A percentile compares a stretch with the other conserved stretches of the same genome.
Conservation (phyloP, 352 stramenopile genomes). For the Phytophthora lateralis region DNA sequence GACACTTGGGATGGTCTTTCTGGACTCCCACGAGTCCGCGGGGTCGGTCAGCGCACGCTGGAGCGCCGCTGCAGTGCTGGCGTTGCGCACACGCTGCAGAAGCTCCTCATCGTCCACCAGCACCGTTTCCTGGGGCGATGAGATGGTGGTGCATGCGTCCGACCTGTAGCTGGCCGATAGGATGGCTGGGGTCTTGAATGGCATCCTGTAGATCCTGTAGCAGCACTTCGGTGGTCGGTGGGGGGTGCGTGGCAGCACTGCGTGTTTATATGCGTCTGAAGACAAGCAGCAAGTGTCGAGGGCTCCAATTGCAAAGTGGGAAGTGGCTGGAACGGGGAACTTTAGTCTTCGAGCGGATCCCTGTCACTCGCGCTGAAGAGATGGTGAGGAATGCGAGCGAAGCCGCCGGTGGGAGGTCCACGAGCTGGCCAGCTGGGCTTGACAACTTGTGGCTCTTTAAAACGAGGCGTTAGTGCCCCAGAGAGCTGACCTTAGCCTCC, state of each 20-base stretch:
- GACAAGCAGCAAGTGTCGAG: neutral
- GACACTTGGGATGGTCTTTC: conserved; percentile 16
- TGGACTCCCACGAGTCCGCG: conserved; percentile 22
- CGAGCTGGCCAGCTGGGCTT: neutral
- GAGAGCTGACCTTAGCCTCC: conserved; percentile 12
- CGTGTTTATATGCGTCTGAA: conserved; percentile 27
- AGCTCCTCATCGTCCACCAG: conserved; percentile 37
- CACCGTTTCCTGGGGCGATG: conserved; percentile 26
- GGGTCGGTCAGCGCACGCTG: conserved; percentile 32
- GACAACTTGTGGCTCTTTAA: conserved; percentile 3
- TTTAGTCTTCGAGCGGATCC: neutral
- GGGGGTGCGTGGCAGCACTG: neutral
- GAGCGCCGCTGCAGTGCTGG: conserved; percentile 16
- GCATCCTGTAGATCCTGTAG: conserved; percentile 21
- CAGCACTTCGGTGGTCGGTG: conserved; percentile 19
- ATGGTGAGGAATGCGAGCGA: conserved; percentile 24
- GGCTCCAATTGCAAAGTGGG: conserved; percentile 13
- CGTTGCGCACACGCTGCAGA: conserved; percentile 20
- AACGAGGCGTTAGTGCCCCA: conserved; percentile 5
- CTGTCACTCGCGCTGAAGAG: neutral
- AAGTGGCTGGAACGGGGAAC: neutral
- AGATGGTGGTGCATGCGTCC: conserved; percentile 12
- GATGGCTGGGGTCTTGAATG: conserved; percentile 20
- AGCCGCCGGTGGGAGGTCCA: neutral
- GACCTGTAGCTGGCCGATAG: conserved; percentile 18